Percentiles rank a stretch among this genome's conserved stretches.
Conservation (phyloP, 768 basidiomycete species). For the Kwoniella bestiolae region DNA sequence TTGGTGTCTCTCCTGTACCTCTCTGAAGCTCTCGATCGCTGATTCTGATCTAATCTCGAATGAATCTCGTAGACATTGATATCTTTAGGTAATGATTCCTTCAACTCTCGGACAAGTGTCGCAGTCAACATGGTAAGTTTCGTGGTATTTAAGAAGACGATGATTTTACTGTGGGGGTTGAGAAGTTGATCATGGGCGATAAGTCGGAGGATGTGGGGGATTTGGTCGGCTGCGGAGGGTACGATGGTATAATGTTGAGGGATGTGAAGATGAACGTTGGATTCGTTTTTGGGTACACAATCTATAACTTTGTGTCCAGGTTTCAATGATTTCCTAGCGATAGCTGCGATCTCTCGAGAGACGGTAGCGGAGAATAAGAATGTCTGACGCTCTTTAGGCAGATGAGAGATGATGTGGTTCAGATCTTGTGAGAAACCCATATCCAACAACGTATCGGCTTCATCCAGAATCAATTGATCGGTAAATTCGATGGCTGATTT, state of each 20-base stretch:
- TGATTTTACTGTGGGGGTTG: slow-evolving; percentile 71
- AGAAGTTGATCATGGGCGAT: slow-evolving; percentile 84
- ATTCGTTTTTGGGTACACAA: slow-evolving; percentile 67
- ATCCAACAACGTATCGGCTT: slow-evolving; percentile 86
- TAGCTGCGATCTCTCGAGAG: slow-evolving; percentile 69
- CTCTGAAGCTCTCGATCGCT: slow-evolving; percentile 66
- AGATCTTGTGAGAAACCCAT: slow-evolving; percentile 92
- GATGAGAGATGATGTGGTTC: slow-evolving; percentile 67
- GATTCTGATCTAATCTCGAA: slow-evolving; percentile 69
- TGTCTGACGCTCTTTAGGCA: slow-evolving; percentile 80
- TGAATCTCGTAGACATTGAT: slow-evolving; percentile 79
- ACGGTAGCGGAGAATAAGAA: slow-evolving; percentile 91
- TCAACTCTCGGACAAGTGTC: slow-evolving; percentile 65
- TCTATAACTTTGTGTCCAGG: slow-evolving; percentile 73
- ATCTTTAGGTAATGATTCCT: slow-evolving; percentile 62
- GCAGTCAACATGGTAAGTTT: slow-evolving; percentile 80
- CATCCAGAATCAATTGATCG: slow-evolving; percentile 79
- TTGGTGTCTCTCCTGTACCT: slow-evolving; percentile 65
- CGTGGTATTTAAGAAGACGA: slow-evolving; percentile 84
- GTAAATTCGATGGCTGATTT: slow-evolving; percentile 64
- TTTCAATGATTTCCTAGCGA: slow-evolving; percentile 68
- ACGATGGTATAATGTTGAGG: slow-evolving; percentile 82
- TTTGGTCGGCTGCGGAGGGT: slow-evolving; percentile 67
- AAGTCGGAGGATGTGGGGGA: slow-evolving; percentile 77
- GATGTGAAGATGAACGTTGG: slow-evolving; percentile 71